Base-by-base conservation (phyloP, 2,329 filamentous ascomycete genomes). In the Penicillium sp. region DNA sequence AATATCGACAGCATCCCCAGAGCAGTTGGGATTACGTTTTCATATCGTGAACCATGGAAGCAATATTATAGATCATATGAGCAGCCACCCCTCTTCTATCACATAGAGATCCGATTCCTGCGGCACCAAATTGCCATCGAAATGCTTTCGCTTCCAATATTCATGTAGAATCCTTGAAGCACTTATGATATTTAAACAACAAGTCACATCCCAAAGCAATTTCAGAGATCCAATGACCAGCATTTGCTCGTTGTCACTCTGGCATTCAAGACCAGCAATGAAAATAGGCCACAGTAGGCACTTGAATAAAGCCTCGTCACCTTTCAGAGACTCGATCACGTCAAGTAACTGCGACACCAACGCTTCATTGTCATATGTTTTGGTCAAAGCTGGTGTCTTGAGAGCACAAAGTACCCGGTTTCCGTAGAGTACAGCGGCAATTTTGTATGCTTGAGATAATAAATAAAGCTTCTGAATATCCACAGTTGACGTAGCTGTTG, bases 241-340 rank as follows among this genome's bases (percentile, higher is more conserved):
- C 1, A 50, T 16, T 19, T 52, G 35, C 9, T 63, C 53, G 3
- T 11, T 14, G 3, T 45, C 26, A 5, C 31, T 19, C 19, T 49
- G 52, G n/a, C 59, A 65, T 39, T 64, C 64, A 1, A 68, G 43
- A 4, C 64, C 65, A 0, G 57, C 61, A 31, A 66, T 50, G 16
- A 63, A 64, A 16, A 57, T 55, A 0, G 65, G 65, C 65, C 65
- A 68, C 2, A 68, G 52, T 2, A 65, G 39, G 48, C 65, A 68
- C 19, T 68, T 68, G n/a, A 68, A 62, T 2, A 66, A 21, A 1
- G 50, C 47, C 4, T 39, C 26, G 2, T 60, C 54, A 7, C 45
- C 5, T 24, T 54, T 48, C 11, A 65, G 33, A 4, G 31, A 9
- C 2, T 54, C 31, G n/a, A 66, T 21, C 16, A 21, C 16, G 45